A percentile compares a stretch with the other conserved stretches of the same genome.
Conservation (phyloP, 345 rosid genomes). For the Noccaea caerulescens region DNA sequence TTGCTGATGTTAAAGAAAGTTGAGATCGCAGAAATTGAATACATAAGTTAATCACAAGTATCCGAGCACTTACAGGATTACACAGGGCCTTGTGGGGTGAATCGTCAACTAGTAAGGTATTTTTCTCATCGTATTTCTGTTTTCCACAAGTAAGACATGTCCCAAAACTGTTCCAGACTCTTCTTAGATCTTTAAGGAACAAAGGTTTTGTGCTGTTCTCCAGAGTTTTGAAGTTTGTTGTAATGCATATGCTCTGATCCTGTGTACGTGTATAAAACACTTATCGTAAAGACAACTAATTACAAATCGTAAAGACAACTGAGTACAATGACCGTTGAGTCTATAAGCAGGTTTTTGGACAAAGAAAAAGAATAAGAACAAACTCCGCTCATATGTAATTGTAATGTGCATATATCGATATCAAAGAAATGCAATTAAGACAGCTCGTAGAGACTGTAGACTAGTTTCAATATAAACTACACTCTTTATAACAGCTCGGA, state of each 20-base stretch:
- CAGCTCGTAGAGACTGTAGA: conserved; percentile 1
- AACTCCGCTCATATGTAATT: conserved; percentile 1
- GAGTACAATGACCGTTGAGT: background rate
- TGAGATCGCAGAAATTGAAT: background rate
- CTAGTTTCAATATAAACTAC: background rate
- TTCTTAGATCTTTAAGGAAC: conserved; percentile 75
- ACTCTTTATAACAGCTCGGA: background rate
- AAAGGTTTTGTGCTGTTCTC: conserved; percentile 65
- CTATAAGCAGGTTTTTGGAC: conserved; percentile 12
- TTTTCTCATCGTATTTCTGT: conserved; percentile 65
- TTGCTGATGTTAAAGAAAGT: background rate
- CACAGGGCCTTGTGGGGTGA: conserved; percentile 86
- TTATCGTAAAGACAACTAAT: background rate
- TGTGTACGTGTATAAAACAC: conserved; percentile 36
- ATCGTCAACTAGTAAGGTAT: conserved; percentile 84
- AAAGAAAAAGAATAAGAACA: background rate
- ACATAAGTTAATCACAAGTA: conserved; percentile 17
- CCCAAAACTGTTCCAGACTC: conserved; percentile 62
- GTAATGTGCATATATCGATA: background rate
- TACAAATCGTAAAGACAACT: background rate
- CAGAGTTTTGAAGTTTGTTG: conserved; percentile 55
- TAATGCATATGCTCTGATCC: conserved; percentile 63
- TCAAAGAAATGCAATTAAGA: conserved; percentile 13
- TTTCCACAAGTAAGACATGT: conserved; percentile 59
- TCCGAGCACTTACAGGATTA: conserved; percentile 63